Percentiles rank a stretch among this genome's conserved stretches.
Conservation (phyloP, 495 filamentous ascomycete species). For the Podospora anserina region DNA sequence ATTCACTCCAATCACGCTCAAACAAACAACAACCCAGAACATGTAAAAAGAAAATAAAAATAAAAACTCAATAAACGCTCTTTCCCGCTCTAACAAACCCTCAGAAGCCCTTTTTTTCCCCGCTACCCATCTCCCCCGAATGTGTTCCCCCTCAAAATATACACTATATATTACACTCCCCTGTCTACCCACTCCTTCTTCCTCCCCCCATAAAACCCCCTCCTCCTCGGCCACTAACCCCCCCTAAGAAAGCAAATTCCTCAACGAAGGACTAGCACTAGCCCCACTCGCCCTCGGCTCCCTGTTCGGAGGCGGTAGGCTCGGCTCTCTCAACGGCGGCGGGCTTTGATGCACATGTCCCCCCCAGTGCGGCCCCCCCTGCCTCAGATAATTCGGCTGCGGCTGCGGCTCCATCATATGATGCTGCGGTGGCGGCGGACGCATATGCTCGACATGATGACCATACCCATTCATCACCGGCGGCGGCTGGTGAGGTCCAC, state of each 20-base stretch:
- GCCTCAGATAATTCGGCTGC: slow-evolving; percentile 36
- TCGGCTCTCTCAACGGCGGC: slow-evolving; percentile 28
- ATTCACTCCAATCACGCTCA: not conserved
- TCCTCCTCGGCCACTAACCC: not conserved
- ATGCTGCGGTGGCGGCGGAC: slow-evolving; percentile 38
- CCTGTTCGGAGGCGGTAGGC: slow-evolving; percentile 21
- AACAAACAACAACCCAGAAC: not conserved
- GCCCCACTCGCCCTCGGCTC: slow-evolving; percentile 56
- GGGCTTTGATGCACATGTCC: slow-evolving; percentile 9
- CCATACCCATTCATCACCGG: slow-evolving; percentile 25
- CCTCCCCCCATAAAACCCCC: not conserved
- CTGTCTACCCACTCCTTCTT: not conserved
- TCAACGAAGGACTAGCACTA: slow-evolving; percentile 72
- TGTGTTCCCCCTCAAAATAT: not conserved
- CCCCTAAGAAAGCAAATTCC: slow-evolving; percentile 64
- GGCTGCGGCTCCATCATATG: slow-evolving; percentile 33
- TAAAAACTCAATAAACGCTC: not conserved
- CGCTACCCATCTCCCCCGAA: too few species aligned
- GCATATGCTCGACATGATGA: slow-evolving; percentile 33
- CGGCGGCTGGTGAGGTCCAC: slow-evolving; percentile 25
- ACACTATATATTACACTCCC: not conserved
- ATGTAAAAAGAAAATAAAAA: slow-evolving; percentile 3
- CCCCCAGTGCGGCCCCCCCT: slow-evolving; percentile 19
- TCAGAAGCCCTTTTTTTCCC: too few species aligned
- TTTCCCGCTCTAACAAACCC: not conserved